These are phyloP conservation scores for Acer negundo DNA, from an alignment of 345 rosid genomes.

Conservation along the genomic window DNA sequence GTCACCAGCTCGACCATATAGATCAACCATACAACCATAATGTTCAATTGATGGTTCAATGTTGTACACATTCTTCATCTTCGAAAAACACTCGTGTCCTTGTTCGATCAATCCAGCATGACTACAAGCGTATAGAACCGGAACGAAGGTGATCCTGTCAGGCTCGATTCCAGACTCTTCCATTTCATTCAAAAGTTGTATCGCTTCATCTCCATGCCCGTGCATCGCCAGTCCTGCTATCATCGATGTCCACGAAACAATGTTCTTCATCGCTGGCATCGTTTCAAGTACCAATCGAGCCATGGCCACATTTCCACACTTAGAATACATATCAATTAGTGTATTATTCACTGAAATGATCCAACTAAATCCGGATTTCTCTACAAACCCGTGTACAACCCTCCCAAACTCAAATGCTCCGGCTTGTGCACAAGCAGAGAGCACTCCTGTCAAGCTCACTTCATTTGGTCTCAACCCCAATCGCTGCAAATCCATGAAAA, in stretches of 20 bases:
- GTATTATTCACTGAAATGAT: conserved; percentile 40
- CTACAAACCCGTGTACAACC: conserved; percentile 34
- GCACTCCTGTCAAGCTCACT: conserved; percentile 41
- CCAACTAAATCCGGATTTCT: conserved; percentile 33
- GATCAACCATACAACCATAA: conserved; percentile 60
- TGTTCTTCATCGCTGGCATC: conserved; percentile 28
- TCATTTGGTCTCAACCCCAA: conserved; percentile 34
- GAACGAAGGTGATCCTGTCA: conserved; percentile 40
- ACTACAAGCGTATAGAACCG: conserved; percentile 53
- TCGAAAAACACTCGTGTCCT: conserved; percentile 38
- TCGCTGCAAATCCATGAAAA: conserved; percentile 35
- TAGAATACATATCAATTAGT: conserved; percentile 33
- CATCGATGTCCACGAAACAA: conserved; percentile 49
- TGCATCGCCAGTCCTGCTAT: conserved; percentile 52
- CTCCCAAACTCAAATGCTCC: conserved; percentile 38
- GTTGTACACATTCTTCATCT: conserved; percentile 33
- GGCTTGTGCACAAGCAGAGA: conserved; percentile 42
- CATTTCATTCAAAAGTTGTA: conserved; percentile 43
- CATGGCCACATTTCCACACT: conserved; percentile 42
- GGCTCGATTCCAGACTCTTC: conserved; percentile 36
- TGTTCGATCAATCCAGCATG: conserved; percentile 51
- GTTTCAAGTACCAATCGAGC: conserved; percentile 39
- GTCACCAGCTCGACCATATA: conserved; percentile 51
- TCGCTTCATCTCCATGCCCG: conserved; percentile 44
- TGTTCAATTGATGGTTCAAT: conserved; percentile 42